Conservation (phyloP, 1,284 basidiomycete species). For the Cryptococcus maquisensis region DNA sequence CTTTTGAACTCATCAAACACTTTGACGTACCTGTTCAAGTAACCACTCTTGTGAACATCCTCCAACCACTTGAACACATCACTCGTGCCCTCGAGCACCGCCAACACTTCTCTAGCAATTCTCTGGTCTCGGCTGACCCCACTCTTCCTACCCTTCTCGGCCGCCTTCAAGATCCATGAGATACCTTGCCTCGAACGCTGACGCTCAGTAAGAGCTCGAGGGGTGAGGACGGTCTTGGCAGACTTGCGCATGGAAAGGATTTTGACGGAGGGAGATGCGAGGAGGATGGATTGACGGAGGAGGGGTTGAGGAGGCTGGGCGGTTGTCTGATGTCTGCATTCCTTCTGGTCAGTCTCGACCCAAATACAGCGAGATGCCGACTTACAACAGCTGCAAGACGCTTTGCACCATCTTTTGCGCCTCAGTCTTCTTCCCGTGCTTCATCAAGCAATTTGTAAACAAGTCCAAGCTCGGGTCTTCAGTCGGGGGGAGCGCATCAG, state of each 20-base stretch:
- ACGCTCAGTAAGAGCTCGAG: slow-evolving; percentile 69
- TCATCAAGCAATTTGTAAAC: slow-evolving; percentile 63
- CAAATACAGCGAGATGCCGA: slow-evolving; percentile 3
- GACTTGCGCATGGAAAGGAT: slow-evolving; percentile 55
- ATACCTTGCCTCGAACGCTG: slow-evolving; percentile 67
- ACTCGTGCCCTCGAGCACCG: slow-evolving; percentile 60
- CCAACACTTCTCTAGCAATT: slow-evolving; percentile 69
- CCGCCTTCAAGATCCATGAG: slow-evolving; percentile 62
- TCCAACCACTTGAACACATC: slow-evolving; percentile 59
- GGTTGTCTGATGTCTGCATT: slow-evolving; percentile 65
- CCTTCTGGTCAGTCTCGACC: background rate
- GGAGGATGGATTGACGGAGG: slow-evolving; percentile 63
- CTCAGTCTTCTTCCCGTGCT: slow-evolving; percentile 63
- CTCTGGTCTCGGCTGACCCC: slow-evolving; percentile 61
- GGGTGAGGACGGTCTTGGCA: slow-evolving; percentile 62
- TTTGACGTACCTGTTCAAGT: slow-evolving; percentile 66
- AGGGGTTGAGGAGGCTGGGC: slow-evolving; percentile 71
- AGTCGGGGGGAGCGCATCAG: slow-evolving; percentile 58
- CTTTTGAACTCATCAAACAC: background rate
- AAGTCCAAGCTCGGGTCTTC: slow-evolving; percentile 72
- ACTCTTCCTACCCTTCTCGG: slow-evolving; percentile 51
- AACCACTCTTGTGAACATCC: slow-evolving; percentile 65
- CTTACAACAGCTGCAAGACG: slow-evolving; percentile 53
- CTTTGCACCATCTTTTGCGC: slow-evolving; percentile 60
- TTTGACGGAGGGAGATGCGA: slow-evolving; percentile 63